Evolutionary conservation across 2,329 filamentous ascomycete species (phyloP).

Genomic region (Alternaria sp.): DNA sequence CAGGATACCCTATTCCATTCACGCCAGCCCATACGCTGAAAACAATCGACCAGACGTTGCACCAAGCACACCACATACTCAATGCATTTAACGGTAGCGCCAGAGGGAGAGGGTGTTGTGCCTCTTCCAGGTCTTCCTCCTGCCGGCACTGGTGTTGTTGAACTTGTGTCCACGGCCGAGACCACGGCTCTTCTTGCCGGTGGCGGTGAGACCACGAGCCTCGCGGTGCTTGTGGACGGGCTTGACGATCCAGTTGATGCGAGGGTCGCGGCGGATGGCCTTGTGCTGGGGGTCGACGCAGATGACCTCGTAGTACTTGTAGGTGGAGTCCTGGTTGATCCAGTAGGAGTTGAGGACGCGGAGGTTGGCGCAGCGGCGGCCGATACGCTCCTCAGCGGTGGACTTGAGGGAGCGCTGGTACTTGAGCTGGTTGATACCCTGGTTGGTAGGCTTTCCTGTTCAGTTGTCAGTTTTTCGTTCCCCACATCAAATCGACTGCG

Average conservation of each 20-base stretch:
- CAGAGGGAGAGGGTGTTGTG: constrained; percentile 99
- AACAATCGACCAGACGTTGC: constrained; percentile 42
- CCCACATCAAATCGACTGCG: constrained; percentile 6
- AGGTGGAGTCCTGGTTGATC: constrained; percentile 99
- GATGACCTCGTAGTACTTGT: constrained; percentile 99
- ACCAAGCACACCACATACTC: constrained; percentile 38
- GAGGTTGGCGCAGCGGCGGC: constrained; percentile 97
- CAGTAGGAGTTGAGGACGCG: constrained; percentile 99
- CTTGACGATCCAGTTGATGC: constrained; percentile 99
- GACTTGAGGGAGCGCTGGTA: constrained; percentile 99
- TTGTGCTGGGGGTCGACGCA: constrained; percentile 99
- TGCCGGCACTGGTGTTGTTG: constrained; percentile 97
- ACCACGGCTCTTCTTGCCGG: constrained; percentile 99
- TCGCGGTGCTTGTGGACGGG: constrained; percentile 99
- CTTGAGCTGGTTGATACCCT: constrained; percentile 99
- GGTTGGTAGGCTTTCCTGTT: constrained; percentile 99
- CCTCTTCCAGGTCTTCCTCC: constrained; percentile 99
- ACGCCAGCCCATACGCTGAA: constrained; percentile 45
- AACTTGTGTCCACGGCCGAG: constrained; percentile 99
- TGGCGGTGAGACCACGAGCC: constrained; percentile 93
- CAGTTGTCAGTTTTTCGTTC: constrained; percentile 32
- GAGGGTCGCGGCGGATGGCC: constrained; percentile 97
- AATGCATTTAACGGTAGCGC: constrained; percentile 82
- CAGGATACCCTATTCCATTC: constrained; percentile 46
- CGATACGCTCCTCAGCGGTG: constrained; percentile 99